Conservation (phyloP, 2,329 filamentous ascomycete genomes). For the Uncinocarpus reesii region DNA sequence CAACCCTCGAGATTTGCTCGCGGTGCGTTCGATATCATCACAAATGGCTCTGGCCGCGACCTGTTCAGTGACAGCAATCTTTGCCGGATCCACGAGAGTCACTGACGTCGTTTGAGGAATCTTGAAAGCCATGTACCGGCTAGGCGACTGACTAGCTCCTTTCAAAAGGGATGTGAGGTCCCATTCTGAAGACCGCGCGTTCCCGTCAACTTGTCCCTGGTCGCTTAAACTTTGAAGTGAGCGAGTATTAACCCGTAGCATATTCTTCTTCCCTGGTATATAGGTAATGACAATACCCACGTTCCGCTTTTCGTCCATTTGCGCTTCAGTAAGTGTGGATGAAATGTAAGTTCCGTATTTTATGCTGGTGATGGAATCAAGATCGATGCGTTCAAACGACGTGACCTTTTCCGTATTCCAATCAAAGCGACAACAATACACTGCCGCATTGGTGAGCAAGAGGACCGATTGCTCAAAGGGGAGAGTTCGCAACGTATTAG, state of each 20-base stretch:
- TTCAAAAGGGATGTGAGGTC: slow-evolving; percentile 36
- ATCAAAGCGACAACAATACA: slow-evolving; percentile 87
- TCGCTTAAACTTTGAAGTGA: slow-evolving; percentile 55
- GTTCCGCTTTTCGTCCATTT: slow-evolving; percentile 69
- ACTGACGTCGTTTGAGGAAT: slow-evolving; percentile 29
- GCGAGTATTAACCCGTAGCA: slow-evolving; percentile 73
- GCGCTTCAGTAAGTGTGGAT: slow-evolving; percentile 65
- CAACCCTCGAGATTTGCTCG: slow-evolving; percentile 38
- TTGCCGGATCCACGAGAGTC: slow-evolving; percentile 17
- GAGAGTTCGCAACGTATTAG: slow-evolving; percentile 57
- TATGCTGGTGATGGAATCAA: slow-evolving; percentile 62
- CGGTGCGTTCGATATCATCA: slow-evolving; percentile 63
- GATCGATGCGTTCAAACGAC: slow-evolving; percentile 75
- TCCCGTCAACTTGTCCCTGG: slow-evolving; percentile 20
- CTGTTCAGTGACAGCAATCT: slow-evolving; percentile 33
- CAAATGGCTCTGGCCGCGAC: slow-evolving; percentile 56
- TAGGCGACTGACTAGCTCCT: slow-evolving; percentile 22
- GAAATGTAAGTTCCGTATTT: slow-evolving; percentile 83
- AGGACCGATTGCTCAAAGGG: slow-evolving; percentile 84
- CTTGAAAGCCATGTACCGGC: slow-evolving; percentile 37
- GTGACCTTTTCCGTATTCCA: slow-evolving; percentile 93
- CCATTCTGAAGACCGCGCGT: slow-evolving; percentile 24
- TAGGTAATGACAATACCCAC: slow-evolving; percentile 76
- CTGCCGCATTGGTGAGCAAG: slow-evolving; percentile 68
- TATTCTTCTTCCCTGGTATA: slow-evolving; percentile 57